phyloP scores from a whole-genome alignment of 441 rosid species.

The Flueggea neowawraea region DNA sequence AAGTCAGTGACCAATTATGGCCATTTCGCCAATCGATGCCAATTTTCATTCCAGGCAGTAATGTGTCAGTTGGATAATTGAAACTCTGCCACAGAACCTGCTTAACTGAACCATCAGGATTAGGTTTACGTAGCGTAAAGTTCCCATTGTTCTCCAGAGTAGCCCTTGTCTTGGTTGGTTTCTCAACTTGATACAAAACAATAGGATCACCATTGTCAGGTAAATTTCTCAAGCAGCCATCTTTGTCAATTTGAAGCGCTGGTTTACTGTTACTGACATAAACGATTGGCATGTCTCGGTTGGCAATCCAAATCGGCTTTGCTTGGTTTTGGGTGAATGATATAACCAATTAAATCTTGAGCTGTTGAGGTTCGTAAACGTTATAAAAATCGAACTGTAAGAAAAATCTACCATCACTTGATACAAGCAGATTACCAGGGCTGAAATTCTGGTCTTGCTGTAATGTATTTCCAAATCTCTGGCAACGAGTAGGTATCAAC shows the following conservation, averaged over 20 bases:
- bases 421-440: too few relatives aligned
- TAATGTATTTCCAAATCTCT: too few relatives aligned
- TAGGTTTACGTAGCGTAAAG: slow-evolving; percentile 6
- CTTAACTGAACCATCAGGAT: neutral
- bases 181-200: neutral
- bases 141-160: slow-evolving; percentile 11
- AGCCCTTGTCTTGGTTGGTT: slow-evolving; percentile 6
- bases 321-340: too few relatives aligned
- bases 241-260: slow-evolving; percentile 15
- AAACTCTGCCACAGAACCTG: slow-evolving; percentile 37
- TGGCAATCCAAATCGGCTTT: slow-evolving; percentile 21
- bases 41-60: slow-evolving; percentile 38
- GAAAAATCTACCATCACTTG: too few relatives aligned
- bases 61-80: slow-evolving; percentile 31
- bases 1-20: slow-evolving; percentile 10
- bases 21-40: slow-evolving; percentile 18
- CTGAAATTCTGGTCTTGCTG: too few relatives aligned
- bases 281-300: slow-evolving; percentile 16
- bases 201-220: neutral
- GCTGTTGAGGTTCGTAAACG: too few relatives aligned
- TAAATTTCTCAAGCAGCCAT: slow-evolving; percentile 22
- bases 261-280: neutral
- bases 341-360: too few relatives aligned
- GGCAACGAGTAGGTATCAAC: too few relatives aligned
- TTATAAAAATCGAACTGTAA: too few relatives aligned